These are phyloP conservation scores for Salix caprea DNA, from an alignment of 345 rosid species.

Conservation along the genomic window DNA sequence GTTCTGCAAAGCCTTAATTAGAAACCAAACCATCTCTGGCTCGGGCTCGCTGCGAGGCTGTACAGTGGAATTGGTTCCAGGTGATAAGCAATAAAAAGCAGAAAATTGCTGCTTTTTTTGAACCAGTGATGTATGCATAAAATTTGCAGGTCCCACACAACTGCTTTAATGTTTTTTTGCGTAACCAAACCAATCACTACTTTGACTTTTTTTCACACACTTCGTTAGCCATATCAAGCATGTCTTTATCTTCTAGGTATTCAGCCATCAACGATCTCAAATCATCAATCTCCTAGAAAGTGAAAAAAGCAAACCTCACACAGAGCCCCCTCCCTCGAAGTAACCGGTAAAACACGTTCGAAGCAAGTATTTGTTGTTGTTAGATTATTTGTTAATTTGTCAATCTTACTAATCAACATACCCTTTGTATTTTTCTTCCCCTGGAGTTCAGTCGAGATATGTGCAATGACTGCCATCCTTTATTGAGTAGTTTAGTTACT, in stretches of 20 bases:
- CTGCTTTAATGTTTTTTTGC: too few species aligned
- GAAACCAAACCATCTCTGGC: too few species aligned
- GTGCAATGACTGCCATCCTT: background rate
- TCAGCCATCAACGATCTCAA: slow-evolving; percentile 65
- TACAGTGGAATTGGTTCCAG: too few species aligned
- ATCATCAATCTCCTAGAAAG: slow-evolving; percentile 64
- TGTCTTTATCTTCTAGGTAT: slow-evolving; percentile 61
- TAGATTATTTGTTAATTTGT: background rate
- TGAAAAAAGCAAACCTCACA: slow-evolving; percentile 6
- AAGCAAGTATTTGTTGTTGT: background rate
- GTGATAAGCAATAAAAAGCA: too few species aligned
- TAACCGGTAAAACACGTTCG: background rate
- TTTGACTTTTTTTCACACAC: too few species aligned
- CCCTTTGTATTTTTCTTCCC: background rate
- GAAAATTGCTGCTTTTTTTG: too few species aligned
- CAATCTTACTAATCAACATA: background rate
- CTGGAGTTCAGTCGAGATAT: background rate
- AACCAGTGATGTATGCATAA: too few species aligned
- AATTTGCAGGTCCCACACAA: too few species aligned
- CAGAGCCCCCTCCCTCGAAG: background rate
- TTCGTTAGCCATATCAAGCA: slow-evolving; percentile 63
- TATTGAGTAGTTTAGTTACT: background rate
- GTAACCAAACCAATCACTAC: too few species aligned
- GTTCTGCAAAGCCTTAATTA: too few species aligned
- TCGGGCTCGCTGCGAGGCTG: too few species aligned